A percentile compares a stretch with the other conserved stretches of the same genome.
phyloP scores from a whole-genome alignment of 2,329 filamentous ascomycete species.

The Phoma sp. region DNA sequence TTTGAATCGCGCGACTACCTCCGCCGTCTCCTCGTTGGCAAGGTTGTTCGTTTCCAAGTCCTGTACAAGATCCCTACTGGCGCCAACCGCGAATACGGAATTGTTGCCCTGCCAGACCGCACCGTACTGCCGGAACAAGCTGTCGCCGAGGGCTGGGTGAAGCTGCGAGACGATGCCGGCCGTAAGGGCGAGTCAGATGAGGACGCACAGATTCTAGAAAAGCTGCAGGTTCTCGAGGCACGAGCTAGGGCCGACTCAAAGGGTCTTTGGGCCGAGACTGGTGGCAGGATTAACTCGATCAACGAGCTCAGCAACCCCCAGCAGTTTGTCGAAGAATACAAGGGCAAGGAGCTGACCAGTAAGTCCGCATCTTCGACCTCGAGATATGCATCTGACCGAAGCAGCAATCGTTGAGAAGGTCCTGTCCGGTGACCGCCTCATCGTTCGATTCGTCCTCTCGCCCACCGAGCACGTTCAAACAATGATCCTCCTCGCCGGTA shows the following conservation, averaged over 20 bases:
- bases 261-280: constrained; percentile 77
- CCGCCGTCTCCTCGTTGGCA: constrained; percentile 82
- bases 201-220: constrained; percentile 71
- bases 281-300: constrained; percentile 72
- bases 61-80: constrained; percentile 85
- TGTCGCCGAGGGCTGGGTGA: constrained; percentile 88
- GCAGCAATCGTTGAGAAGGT: constrained; percentile 80
- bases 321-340: constrained; percentile 78
- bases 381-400: constrained; percentile 20
- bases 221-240: constrained; percentile 76
- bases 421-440: constrained; percentile 86
- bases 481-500: constrained; percentile 85
- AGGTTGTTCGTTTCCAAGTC: constrained; percentile 82
- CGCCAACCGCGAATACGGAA: constrained; percentile 83
- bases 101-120: constrained; percentile 76
- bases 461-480: constrained; percentile 88
- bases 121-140: constrained; percentile 74
- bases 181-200: constrained; percentile 87
- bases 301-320: constrained; percentile 82
- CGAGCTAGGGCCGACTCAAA: constrained; percentile 79
- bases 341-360: constrained; percentile 82
- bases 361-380: constrained; percentile 9
- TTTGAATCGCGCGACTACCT: constrained; percentile 96
- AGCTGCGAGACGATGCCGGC: constrained; percentile 91
- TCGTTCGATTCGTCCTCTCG: constrained; percentile 79